phyloP scores from a whole-genome alignment of 768 basidiomycete genomes.

The Naganishia friedmannii region DNA sequence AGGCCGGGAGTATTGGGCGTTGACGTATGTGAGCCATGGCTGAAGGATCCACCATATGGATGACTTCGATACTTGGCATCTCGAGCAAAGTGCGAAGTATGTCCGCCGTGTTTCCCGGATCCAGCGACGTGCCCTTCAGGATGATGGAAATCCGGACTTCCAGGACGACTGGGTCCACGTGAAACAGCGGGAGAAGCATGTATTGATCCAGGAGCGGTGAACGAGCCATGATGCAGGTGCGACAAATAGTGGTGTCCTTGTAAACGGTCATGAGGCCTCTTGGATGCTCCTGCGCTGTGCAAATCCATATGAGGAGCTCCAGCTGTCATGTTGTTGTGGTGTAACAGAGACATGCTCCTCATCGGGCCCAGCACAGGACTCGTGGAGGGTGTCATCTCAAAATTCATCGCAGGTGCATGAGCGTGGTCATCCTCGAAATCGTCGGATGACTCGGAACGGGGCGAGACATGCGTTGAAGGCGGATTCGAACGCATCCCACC shows the following conservation, averaged over 20 bases:
- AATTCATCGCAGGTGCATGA: constrained; percentile 27
- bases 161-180: constrained; percentile 43
- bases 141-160: constrained; percentile 40
- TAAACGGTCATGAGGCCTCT: constrained; percentile 22
- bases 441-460: constrained; percentile 46
- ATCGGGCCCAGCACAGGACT: constrained; percentile 52
- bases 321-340: background rate
- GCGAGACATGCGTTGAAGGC: constrained; percentile 45
- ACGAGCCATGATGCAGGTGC: constrained; percentile 33
- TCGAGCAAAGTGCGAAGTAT: constrained; percentile 42
- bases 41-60: constrained; percentile 28
- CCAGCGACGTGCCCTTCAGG: constrained; percentile 45
- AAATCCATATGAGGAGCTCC: constrained; percentile 13
- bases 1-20: constrained; percentile 19
- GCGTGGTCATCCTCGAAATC: constrained; percentile 48
- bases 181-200: constrained; percentile 42
- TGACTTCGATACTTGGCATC: constrained; percentile 44
- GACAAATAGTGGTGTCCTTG: constrained; percentile 36
- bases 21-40: constrained; percentile 1
- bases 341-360: constrained; percentile 49
- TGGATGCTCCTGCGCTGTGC: background rate
- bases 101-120: constrained; percentile 48
- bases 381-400: constrained; percentile 46
- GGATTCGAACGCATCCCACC: constrained; percentile 29
- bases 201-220: constrained; percentile 47